A percentile compares a stretch with the other conserved stretches of the same genome.
Conservation (phyloP, 345 rosid species). For the Populus ilicifolia region DNA sequence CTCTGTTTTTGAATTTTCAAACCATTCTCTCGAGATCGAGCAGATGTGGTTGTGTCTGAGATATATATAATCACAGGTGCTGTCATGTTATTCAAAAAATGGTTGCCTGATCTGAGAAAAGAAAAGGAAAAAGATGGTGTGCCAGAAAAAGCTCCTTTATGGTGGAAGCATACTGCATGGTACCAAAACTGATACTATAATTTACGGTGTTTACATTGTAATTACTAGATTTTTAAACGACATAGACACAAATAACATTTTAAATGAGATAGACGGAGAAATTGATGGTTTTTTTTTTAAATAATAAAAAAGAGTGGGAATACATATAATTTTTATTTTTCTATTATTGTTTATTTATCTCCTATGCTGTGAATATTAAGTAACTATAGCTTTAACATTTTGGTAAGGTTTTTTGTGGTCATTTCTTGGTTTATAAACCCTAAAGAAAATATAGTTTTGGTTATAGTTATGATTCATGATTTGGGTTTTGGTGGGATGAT, state of each 20-base stretch:
- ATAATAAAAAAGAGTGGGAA: no score
- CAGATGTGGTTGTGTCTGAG: neutral
- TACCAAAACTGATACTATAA: neutral
- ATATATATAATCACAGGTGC: slow-evolving; percentile 9
- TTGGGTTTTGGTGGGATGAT: no score
- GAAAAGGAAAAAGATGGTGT: neutral
- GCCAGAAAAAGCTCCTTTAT: slow-evolving; percentile 12
- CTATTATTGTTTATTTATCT: no score
- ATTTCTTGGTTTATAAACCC: neutral
- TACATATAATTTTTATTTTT: no score
- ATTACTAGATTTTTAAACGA: no score
- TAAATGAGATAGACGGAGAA: no score
- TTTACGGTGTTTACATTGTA: no score
- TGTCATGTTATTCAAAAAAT: slow-evolving; percentile 10
- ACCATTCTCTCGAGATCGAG: slow-evolving; percentile 2
- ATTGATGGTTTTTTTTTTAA: no score
- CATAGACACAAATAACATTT: no score
- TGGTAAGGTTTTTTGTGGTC: neutral
- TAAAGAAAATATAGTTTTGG: neutral
- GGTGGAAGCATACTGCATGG: neutral
- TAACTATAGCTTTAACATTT: no score
- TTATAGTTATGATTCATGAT: no score
- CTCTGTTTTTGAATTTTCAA: slow-evolving; percentile 1
- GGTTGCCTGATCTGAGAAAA: neutral
- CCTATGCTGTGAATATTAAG: no score